These are phyloP conservation scores for Aaosphaeria pasadenensis DNA, from an alignment of 2,329 filamentous ascomycete genomes.

Conservation along the genomic window DNA sequence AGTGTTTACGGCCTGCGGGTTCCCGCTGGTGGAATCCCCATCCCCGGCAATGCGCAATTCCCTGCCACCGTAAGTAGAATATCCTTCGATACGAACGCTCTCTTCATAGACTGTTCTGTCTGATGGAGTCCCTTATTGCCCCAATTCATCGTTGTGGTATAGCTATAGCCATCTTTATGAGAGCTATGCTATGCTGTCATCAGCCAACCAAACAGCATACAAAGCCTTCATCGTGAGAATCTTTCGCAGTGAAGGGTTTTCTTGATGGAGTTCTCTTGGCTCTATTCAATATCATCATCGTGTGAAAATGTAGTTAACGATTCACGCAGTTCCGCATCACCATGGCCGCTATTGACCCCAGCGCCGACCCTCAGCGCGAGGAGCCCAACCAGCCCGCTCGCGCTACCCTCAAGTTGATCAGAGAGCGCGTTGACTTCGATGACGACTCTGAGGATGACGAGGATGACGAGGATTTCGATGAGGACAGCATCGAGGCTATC, in stretches of 20 bases:
- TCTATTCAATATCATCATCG: too few species aligned
- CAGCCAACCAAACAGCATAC: too few species aligned
- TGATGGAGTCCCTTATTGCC: background rate
- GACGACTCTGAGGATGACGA: constrained; percentile 50
- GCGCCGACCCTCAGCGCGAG: constrained; percentile 55
- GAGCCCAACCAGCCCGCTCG: constrained; percentile 55
- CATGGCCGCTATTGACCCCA: constrained; percentile 97
- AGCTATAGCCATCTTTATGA: too few species aligned
- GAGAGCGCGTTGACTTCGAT: constrained; percentile 61
- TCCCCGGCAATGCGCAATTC: constrained; percentile 71
- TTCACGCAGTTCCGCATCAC: constrained; percentile 81
- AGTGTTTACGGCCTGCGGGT: constrained; percentile 91
- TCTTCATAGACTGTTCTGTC: background rate
- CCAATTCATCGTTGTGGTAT: too few species aligned
- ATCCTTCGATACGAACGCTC: too few species aligned
- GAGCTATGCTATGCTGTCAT: too few species aligned
- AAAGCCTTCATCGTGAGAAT: too few species aligned
- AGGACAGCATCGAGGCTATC: constrained; percentile 40
- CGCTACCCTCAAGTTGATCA: constrained; percentile 88
- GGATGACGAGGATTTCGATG: constrained; percentile 44
- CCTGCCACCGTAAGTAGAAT: constrained; percentile 72
- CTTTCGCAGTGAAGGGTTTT: too few species aligned
- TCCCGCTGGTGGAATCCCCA: constrained; percentile 76
- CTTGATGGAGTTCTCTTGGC: too few species aligned
- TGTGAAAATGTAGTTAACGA: too few species aligned